Conservation (phyloP, 306 rosid genomes). For the Lathyrus oleraceus region DNA sequence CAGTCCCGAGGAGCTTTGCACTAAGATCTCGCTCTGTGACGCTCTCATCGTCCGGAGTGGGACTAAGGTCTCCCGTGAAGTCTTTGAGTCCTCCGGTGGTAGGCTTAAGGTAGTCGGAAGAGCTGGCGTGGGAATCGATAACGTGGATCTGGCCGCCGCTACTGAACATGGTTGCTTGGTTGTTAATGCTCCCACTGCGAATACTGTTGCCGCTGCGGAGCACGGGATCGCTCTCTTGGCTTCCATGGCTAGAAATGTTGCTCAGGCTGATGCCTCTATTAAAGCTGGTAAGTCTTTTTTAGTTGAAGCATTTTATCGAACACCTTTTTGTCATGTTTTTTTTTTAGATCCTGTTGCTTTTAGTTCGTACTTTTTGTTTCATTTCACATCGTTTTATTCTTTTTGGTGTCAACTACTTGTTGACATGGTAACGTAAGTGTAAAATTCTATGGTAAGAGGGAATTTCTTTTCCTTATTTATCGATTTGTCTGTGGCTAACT, state of each 20-base stretch:
- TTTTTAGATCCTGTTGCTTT: slow-evolving; percentile 10
- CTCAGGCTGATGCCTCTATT: slow-evolving; percentile 91
- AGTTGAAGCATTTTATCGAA: slow-evolving; percentile 30
- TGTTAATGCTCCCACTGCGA: slow-evolving; percentile 96
- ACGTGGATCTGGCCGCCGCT: slow-evolving; percentile 99
- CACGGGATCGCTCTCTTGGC: slow-evolving; percentile 93
- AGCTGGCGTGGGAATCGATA: slow-evolving; percentile 97
- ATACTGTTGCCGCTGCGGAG: slow-evolving; percentile 95
- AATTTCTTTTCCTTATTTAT: slow-evolving; percentile 3
- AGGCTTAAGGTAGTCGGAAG: slow-evolving; percentile 94
- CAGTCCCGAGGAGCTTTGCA: slow-evolving; percentile 84
- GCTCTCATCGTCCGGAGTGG: slow-evolving; percentile 95
- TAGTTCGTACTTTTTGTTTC: slow-evolving; percentile 8
- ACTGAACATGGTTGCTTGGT: slow-evolving; percentile 95
- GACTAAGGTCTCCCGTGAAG: slow-evolving; percentile 89
- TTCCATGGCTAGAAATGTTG: slow-evolving; percentile 95
- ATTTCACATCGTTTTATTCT: not conserved
- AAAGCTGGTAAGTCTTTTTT: slow-evolving; percentile 73
- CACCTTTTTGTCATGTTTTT: not conserved
- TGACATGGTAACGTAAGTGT: not conserved
- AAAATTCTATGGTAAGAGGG: not conserved
- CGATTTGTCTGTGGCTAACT: not conserved
- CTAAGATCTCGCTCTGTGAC: slow-evolving; percentile 98
- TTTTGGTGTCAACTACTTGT: not conserved
- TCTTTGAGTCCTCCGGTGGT: slow-evolving; percentile 87